These are phyloP conservation scores for Mycena filopes DNA, from an alignment of 768 basidiomycete genomes.

Conservation along the genomic window DNA sequence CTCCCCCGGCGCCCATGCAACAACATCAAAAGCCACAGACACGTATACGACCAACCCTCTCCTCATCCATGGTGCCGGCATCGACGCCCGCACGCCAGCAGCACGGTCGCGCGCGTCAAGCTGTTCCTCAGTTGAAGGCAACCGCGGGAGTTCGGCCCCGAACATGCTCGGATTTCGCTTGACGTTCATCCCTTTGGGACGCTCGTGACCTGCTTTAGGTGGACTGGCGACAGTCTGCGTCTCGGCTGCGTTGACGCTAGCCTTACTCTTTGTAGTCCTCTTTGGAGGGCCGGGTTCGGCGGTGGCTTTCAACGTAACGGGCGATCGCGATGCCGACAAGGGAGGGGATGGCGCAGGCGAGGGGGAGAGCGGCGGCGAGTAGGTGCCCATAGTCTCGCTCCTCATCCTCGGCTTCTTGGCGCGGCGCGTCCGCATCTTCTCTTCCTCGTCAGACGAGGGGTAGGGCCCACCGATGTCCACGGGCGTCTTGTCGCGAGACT, in stretches of 20 bases:
- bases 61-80: too few species aligned
- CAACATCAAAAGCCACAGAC: too few species aligned
- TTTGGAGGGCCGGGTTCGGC: slow-evolving; percentile 4
- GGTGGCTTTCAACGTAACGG: slow-evolving; percentile 4
- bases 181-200: slow-evolving; percentile 55
- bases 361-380: slow-evolving; percentile 36
- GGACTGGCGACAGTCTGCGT: slow-evolving; percentile 12
- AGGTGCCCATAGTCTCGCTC: slow-evolving; percentile 32
- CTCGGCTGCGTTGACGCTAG: slow-evolving; percentile 20
- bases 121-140: slow-evolving; percentile 39
- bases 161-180: slow-evolving; percentile 74
- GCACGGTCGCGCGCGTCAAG: too few species aligned
- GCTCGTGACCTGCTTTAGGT: slow-evolving; percentile 37
- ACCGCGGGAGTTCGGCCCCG: slow-evolving; percentile 69
- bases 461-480: slow-evolving; percentile 49
- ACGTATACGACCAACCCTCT: too few species aligned
- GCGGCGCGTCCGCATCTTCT: slow-evolving; percentile 66
- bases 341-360: slow-evolving; percentile 32
- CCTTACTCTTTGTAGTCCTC: slow-evolving; percentile 21
- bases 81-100: too few species aligned
- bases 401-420: slow-evolving; percentile 70
- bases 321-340: slow-evolving; percentile 34
- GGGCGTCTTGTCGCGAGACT: slow-evolving; percentile 33
- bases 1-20: too few species aligned
- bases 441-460: slow-evolving; percentile 82